Evolutionary conservation across 2,329 filamentous ascomycete species (phyloP).

Genomic region (Helotiales sp.): DNA sequence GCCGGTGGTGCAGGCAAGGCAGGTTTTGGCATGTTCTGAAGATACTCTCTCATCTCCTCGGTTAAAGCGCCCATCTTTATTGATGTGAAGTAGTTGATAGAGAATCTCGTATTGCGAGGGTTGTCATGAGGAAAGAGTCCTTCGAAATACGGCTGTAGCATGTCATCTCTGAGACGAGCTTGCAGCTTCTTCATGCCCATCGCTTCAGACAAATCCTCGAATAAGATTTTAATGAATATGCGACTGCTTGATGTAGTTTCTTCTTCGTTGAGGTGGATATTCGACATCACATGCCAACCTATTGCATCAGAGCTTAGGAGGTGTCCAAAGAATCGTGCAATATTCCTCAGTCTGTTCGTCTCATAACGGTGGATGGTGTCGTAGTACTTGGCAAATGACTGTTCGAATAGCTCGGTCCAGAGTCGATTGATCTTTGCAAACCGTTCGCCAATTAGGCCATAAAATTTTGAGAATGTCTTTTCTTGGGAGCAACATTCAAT

Average conservation of each 20-base stretch:
- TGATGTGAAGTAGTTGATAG: conserved; percentile 99
- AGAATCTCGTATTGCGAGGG: conserved; percentile 87
- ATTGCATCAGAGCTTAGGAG: conserved; percentile 85
- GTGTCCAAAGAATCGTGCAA: conserved; percentile 92
- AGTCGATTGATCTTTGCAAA: conserved; percentile 95
- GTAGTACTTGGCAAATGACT: conserved; percentile 89
- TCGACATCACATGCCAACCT: conserved; percentile 85
- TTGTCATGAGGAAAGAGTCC: conserved; percentile 91
- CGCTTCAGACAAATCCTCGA: conserved; percentile 87
- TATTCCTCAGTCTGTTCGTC: conserved; percentile 91
- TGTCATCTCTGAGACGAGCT: conserved; percentile 74
- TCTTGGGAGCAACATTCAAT: conserved; percentile 97
- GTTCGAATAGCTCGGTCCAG: conserved; percentile 91
- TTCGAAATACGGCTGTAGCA: conserved; percentile 73
- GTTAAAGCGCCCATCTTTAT: conserved; percentile 95
- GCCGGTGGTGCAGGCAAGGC: conserved; percentile 67
- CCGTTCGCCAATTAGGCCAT: conserved; percentile 88
- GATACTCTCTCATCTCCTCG: conserved; percentile 88
- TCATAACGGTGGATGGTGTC: conserved; percentile 97
- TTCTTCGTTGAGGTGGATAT: conserved; percentile 90
- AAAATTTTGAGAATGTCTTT: conserved; percentile 96
- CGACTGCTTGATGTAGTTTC: conserved; percentile 95
- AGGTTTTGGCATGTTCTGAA: conserved; percentile 89
- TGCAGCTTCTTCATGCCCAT: conserved; percentile 81
- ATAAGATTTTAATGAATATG: conserved; percentile 98